Conservation (phyloP, 768 basidiomycete species). For the Termitomyces heimii region DNA sequence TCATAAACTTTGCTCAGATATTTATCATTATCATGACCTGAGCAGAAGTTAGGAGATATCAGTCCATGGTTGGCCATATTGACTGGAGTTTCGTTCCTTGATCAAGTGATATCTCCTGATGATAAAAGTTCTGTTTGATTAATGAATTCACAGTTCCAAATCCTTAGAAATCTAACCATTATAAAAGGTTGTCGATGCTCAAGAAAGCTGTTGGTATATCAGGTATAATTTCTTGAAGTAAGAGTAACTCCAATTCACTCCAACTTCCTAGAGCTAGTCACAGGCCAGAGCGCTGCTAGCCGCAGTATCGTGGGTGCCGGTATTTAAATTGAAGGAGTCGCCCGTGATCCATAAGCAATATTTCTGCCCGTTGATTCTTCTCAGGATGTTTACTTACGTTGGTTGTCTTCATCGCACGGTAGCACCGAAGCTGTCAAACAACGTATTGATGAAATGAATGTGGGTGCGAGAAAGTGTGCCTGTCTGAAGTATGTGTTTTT, state of each 20-base stretch:
- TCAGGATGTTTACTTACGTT: not conserved
- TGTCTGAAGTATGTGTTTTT: not conserved
- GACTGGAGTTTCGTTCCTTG: not conserved
- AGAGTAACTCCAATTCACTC: not conserved
- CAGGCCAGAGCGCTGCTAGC: not conserved
- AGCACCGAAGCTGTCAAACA: not conserved
- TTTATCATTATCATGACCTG: slow-evolving; percentile 91
- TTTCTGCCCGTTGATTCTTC: not conserved
- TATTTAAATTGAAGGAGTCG: not conserved
- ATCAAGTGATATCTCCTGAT: not conserved
- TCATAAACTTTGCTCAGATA: slow-evolving; percentile 78
- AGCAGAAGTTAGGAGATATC: slow-evolving; percentile 26
- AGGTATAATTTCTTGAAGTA: not conserved
- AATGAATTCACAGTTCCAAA: not conserved
- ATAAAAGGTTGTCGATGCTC: too few relatives aligned
- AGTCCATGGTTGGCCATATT: too few relatives aligned
- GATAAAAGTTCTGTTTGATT: not conserved
- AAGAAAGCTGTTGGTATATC: not conserved
- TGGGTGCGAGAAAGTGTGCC: not conserved
- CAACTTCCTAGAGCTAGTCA: not conserved
- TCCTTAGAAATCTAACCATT: not conserved
- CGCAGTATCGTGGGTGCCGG: not conserved
- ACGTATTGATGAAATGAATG: not conserved
- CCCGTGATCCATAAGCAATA: not conserved
- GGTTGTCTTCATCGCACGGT: not conserved